Conservation (phyloP, 345 rosid species). For the Eucalyptus polyanthemos region DNA sequence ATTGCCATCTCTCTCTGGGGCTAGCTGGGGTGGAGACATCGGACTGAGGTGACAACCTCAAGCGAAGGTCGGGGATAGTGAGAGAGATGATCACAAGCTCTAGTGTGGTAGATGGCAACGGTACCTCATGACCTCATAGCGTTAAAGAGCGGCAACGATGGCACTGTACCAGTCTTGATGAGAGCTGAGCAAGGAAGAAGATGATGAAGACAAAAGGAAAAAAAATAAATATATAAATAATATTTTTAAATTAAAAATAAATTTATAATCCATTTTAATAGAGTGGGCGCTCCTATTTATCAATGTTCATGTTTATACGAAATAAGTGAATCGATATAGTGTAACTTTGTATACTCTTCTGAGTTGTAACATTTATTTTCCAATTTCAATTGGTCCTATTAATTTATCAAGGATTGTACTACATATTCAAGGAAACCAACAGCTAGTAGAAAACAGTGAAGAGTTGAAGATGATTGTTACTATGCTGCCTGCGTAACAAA, state of each 20-base stretch:
- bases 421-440: neutral
- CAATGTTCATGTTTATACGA: too few relatives aligned
- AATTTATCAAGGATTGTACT: neutral
- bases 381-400: neutral
- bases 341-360: neutral
- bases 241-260: too few relatives aligned
- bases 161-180: too few relatives aligned
- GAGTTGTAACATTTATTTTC: neutral
- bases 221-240: too few relatives aligned
- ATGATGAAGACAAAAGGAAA: too few relatives aligned
- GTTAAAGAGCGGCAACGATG: too few relatives aligned
- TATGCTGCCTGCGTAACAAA: too few relatives aligned
- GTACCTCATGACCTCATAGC: neutral
- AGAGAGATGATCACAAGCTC: neutral
- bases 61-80: neutral
- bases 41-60: neutral
- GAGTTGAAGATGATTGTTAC: neutral
- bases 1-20: neutral
- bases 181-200: too few relatives aligned
- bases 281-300: too few relatives aligned
- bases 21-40: neutral
- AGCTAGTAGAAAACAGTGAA: neutral
- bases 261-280: too few relatives aligned
- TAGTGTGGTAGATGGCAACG: rapidly evolving
- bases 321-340: neutral